These are phyloP conservation scores for Xanthoconium separans DNA, from an alignment of 1,284 basidiomycete genomes.

Conservation along the genomic window DNA sequence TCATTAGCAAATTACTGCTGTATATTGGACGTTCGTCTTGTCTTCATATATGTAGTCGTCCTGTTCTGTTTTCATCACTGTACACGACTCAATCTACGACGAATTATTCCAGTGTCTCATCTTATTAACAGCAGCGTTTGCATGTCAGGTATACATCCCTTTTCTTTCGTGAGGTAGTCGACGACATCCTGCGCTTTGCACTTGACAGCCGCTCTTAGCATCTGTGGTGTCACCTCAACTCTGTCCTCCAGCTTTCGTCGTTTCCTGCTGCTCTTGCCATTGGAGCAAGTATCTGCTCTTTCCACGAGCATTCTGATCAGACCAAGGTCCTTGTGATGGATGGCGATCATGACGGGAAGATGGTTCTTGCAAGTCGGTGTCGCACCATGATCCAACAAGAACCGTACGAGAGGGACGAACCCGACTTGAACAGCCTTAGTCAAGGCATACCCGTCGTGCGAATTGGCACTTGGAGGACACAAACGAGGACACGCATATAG, in stretches of 20 bases:
- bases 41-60: constrained; percentile 6
- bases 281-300: constrained; percentile 32
- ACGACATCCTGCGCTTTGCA: constrained; percentile 65
- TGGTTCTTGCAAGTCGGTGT: constrained; percentile 60
- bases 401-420: constrained; percentile 62
- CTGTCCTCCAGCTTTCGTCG: constrained; percentile 59
- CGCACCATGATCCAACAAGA: constrained; percentile 71
- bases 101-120: constrained; percentile 13
- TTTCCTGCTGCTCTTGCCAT: constrained; percentile 38
- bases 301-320: constrained; percentile 78
- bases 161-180: constrained; percentile 73
- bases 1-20: constrained; percentile 18
- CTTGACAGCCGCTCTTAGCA: constrained; percentile 66
- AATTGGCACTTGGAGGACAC: constrained; percentile 49
- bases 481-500: constrained; percentile 46
- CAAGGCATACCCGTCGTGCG: constrained; percentile 75
- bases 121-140: constrained; percentile 55
- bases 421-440: constrained; percentile 69
- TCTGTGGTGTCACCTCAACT: constrained; percentile 49
- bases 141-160: constrained; percentile 72
- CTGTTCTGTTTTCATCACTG: constrained; percentile 1
- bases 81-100: not conserved
- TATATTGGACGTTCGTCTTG: constrained; percentile 15
- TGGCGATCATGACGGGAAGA: constrained; percentile 73
- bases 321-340: constrained; percentile 62